phyloP scores from a whole-genome alignment of 2,329 filamentous ascomycete species.

The Diaporthe eres region DNA sequence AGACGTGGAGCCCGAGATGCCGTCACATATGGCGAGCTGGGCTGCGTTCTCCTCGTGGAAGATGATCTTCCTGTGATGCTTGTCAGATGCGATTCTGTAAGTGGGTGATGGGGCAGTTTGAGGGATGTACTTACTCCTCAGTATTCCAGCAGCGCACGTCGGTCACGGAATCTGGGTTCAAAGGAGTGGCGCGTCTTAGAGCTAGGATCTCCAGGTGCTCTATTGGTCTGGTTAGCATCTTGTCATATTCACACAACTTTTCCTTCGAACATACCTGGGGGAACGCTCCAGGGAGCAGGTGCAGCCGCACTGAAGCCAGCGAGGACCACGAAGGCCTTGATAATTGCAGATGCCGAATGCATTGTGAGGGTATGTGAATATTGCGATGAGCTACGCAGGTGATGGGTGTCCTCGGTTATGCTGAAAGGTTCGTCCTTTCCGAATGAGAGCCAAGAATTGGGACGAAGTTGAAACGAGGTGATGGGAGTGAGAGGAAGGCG shows the following conservation, averaged over 20 bases:
- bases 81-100: conserved; percentile 32
- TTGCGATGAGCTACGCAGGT: neutral
- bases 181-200: conserved; percentile 54
- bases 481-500: conserved; percentile 5
- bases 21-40: conserved; percentile 71
- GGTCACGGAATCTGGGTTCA: conserved; percentile 58
- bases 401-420: neutral
- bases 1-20: conserved; percentile 62
- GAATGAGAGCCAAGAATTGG: neutral
- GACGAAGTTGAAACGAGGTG: conserved; percentile 25
- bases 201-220: conserved; percentile 61
- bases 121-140: conserved; percentile 53
- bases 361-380: conserved; percentile 47
- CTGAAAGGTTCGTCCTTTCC: neutral
- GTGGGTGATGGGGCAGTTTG: neutral
- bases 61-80: conserved; percentile 55
- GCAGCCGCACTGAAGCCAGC: conserved; percentile 48
- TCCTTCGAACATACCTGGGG: conserved; percentile 32
- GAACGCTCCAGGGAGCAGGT: conserved; percentile 40
- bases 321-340: conserved; percentile 51
- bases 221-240: neutral
- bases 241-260: no score
- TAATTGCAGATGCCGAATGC: conserved; percentile 49
- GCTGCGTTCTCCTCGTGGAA: conserved; percentile 71
- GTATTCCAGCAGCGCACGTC: conserved; percentile 58